A percentile compares a stretch with the other conserved stretches of the same genome.
Conservation (phyloP, 2,329 filamentous ascomycete species). For the Epichloe aotearoae region DNA sequence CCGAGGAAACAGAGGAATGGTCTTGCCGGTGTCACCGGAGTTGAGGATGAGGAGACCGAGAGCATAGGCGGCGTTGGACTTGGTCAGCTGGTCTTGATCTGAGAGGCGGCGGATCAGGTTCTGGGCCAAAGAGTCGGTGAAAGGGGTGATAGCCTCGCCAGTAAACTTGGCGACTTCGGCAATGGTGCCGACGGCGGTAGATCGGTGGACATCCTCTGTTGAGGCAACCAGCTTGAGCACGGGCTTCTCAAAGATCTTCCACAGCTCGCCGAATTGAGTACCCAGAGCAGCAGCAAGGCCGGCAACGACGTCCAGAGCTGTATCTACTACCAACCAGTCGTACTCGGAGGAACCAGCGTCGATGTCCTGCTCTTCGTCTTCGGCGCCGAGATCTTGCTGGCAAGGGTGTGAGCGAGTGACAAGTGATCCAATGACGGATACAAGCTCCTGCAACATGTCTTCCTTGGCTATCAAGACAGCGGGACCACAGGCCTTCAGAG, state of each 20-base stretch:
- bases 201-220: conserved; percentile 75
- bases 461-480: conserved; percentile 64
- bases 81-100: conserved; percentile 82
- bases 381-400: conserved; percentile 77
- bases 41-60: conserved; percentile 73
- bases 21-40: conserved; percentile 55
- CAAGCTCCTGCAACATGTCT: conserved; percentile 56
- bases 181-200: conserved; percentile 79
- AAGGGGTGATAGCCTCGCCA: conserved; percentile 66
- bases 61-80: conserved; percentile 91
- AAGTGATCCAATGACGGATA: conserved; percentile 62
- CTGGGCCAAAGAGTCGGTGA: conserved; percentile 64
- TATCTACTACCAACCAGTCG: conserved; percentile 95
- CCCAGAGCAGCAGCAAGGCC: conserved; percentile 76
- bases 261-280: conserved; percentile 68
- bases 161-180: conserved; percentile 84
- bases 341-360: conserved; percentile 79
- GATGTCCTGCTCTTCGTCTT: conserved; percentile 61
- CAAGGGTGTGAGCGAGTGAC: conserved; percentile 85
- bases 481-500: conserved; percentile 81
- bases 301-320: conserved; percentile 79
- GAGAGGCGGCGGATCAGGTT: conserved; percentile 73
- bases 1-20: conserved; percentile 61
- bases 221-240: conserved; percentile 80
- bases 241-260: conserved; percentile 92